phyloP scores from a whole-genome alignment of 2,329 filamentous ascomycete genomes.

The Penicillium sumatraense region DNA sequence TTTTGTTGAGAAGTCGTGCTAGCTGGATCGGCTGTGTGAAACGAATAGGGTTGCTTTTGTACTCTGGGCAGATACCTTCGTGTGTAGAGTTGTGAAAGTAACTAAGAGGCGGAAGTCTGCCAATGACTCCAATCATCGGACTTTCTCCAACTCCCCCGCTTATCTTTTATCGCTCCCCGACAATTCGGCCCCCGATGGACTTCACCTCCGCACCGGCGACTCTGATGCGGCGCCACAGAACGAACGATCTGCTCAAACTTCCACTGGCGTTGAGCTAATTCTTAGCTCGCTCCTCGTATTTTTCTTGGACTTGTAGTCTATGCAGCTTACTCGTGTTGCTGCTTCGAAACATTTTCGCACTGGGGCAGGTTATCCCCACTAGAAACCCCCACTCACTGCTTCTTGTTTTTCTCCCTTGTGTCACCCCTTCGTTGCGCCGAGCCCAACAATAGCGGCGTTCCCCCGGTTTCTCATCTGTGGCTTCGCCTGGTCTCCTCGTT shows the following conservation, averaged over 20 bases:
- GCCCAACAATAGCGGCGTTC: background rate
- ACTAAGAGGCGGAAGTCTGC: background rate
- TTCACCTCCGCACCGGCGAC: no score
- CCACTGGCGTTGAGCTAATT: background rate
- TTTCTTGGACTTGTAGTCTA: background rate
- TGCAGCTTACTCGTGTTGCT: background rate
- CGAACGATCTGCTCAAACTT: background rate
- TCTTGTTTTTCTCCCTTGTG: background rate
- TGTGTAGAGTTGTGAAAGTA: background rate
- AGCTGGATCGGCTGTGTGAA: background rate
- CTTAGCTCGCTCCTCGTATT: background rate
- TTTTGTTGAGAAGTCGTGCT: background rate
- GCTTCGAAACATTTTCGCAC: background rate
- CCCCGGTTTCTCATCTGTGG: background rate
- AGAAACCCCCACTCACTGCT: background rate
- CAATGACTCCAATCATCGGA: background rate
- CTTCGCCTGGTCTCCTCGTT: no score
- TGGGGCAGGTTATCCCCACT: background rate
- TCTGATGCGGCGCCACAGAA: no score
- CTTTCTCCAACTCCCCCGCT: background rate
- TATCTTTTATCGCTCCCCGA: background rate
- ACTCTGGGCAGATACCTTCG: no score
- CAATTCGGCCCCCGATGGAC: no score
- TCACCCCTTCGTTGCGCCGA: background rate
- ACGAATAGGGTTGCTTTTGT: no score